Evolutionary conservation across 495 filamentous ascomycete genomes (phyloP).

Genomic region (Paragyromitra xinjiangensis): DNA sequence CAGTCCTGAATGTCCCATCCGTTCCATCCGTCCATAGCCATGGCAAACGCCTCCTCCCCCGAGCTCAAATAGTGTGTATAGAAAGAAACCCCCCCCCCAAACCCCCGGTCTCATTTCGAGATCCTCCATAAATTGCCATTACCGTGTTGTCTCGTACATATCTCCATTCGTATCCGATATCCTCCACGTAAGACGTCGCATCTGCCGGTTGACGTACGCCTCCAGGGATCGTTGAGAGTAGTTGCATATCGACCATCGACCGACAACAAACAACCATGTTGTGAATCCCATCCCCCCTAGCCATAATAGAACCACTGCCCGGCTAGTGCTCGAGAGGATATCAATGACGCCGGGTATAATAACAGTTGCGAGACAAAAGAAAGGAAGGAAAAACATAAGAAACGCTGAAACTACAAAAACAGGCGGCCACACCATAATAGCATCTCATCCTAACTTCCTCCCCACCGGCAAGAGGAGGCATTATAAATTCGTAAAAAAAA

Average conservation of each 20-base stretch:
- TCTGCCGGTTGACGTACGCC: neutral
- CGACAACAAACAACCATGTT: constrained; percentile 2
- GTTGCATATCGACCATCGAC: constrained; percentile 5
- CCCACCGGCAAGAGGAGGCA: neutral
- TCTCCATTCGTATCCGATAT: constrained; percentile 9
- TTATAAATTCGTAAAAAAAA: constrained; percentile 44
- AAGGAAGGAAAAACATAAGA: constrained; percentile 20
- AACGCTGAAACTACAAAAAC: constrained; percentile 12
- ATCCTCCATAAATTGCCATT: constrained; percentile 31
- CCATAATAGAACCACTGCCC: neutral
- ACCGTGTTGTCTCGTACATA: constrained; percentile 15
- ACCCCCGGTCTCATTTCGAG: neutral
- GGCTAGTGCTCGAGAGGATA: constrained; percentile 11
- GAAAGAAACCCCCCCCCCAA: constrained; percentile 5
- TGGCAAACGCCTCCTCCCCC: constrained; percentile 13
- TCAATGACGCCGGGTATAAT: constrained; percentile 4
- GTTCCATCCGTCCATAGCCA: constrained; percentile 14
- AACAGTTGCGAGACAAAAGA: neutral
- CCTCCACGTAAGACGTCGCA: constrained; percentile 1
- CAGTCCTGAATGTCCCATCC: neutral
- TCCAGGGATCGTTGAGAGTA: neutral
- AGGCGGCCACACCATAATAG: constrained; percentile 19
- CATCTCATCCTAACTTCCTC: constrained; percentile 7
- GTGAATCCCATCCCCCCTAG: constrained; percentile 1
- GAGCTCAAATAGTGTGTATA: constrained; percentile 5